These are phyloP conservation scores for Termitomyces sp. DNA, from an alignment of 768 basidiomycete genomes.

Conservation along the genomic window DNA sequence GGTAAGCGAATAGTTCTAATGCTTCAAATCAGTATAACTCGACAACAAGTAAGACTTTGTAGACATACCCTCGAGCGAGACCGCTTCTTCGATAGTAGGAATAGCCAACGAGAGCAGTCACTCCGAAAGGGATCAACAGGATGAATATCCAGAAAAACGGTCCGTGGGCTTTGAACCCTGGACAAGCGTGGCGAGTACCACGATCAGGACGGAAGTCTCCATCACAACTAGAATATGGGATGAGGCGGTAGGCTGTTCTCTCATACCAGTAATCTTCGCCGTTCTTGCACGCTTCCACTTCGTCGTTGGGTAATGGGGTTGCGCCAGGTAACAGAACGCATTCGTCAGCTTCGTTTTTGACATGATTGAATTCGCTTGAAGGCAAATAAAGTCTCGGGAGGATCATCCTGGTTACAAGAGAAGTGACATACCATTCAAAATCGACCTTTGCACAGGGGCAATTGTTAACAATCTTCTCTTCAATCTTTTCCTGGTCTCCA, in stretches of 20 bases:
- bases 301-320: slow-evolving; percentile 53
- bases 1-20: slow-evolving; percentile 74
- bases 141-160: slow-evolving; percentile 82
- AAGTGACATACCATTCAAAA: slow-evolving; percentile 82
- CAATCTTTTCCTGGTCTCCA: slow-evolving; percentile 56
- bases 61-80: slow-evolving; percentile 56
- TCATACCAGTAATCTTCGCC: slow-evolving; percentile 88
- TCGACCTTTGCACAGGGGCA: slow-evolving; percentile 72
- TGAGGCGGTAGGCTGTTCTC: slow-evolving; percentile 85
- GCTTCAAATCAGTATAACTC: slow-evolving; percentile 4
- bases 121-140: slow-evolving; percentile 66
- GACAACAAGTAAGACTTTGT: slow-evolving; percentile 1
- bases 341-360: slow-evolving; percentile 56
- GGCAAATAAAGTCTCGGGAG: neutral
- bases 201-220: slow-evolving; percentile 77
- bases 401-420: neutral
- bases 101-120: slow-evolving; percentile 71
- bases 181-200: slow-evolving; percentile 72
- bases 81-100: slow-evolving; percentile 81
- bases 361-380: slow-evolving; percentile 87
- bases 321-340: slow-evolving; percentile 79
- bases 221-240: slow-evolving; percentile 83
- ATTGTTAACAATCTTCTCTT: slow-evolving; percentile 50
- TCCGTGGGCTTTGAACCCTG: slow-evolving; percentile 70
- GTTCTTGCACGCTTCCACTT: slow-evolving; percentile 50